A percentile compares a stretch with the other conserved stretches of the same genome.
These are phyloP conservation scores for Geranomyces michiganensis DNA, from an alignment of 192 early-diverging fungal genomes.

Conservation along the genomic window DNA sequence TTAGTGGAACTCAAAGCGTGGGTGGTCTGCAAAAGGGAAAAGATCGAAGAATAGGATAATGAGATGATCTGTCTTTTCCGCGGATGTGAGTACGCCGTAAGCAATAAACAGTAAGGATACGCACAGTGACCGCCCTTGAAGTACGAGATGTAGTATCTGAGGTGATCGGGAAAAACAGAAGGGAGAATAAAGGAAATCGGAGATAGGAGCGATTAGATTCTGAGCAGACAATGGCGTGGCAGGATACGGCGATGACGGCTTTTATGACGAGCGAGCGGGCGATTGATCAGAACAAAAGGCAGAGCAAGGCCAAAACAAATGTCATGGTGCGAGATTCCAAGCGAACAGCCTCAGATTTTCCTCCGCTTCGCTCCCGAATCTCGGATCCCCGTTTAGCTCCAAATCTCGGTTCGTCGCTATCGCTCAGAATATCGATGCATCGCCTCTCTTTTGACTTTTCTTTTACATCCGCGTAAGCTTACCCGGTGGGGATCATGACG, in stretches of 20 bases:
- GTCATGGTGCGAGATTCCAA: too few species aligned
- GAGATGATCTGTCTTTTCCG: conserved; percentile 35
- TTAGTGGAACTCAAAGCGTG: conserved; percentile 56
- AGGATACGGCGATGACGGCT: too few species aligned
- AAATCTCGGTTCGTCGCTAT: too few species aligned
- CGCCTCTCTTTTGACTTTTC: neutral
- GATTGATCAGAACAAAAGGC: too few species aligned
- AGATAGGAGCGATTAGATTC: too few species aligned
- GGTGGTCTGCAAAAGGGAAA: conserved; percentile 43
- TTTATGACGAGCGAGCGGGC: too few species aligned
- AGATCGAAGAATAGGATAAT: neutral
- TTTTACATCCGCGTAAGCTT: neutral
- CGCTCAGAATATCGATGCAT: too few species aligned
- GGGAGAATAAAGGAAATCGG: neutral
- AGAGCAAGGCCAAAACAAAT: too few species aligned
- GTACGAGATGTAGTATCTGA: conserved; percentile 50
- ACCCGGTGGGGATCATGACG: conserved; percentile 48
- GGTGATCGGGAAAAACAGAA: neutral
- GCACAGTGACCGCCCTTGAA: conserved; percentile 48
- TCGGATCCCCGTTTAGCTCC: too few species aligned
- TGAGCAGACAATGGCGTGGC: too few species aligned
- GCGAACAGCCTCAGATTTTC: too few species aligned
- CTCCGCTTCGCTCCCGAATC: too few species aligned
- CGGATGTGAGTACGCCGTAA: neutral
- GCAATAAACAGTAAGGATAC: conserved; percentile 5